Evolutionary conservation across 2,329 filamentous ascomycete genomes (phyloP), one percentile per base, ranked within the genome.

Genomic region (Scedosporium dehoogii): DNA sequence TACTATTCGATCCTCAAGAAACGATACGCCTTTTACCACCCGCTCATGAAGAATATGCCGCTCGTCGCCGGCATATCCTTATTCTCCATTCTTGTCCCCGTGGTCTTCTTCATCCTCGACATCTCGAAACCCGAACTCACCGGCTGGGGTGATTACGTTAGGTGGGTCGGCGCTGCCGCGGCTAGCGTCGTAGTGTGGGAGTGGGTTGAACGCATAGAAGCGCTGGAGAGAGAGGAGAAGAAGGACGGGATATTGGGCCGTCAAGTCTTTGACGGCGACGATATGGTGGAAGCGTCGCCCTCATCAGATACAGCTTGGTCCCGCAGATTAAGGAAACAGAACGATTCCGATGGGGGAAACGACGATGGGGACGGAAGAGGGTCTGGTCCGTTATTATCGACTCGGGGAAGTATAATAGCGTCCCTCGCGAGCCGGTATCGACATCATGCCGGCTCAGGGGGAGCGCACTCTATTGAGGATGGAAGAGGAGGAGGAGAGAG

Each of bases 101-200:
- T 96, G 18, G 89, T 96, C 4, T 97, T 97, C 72, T 97, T 97
- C 73, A 90, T 96, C 63, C 80, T 96, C 67, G 92, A 97, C 71
- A 92, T 97, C 58, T 88, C 88, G 7, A 88, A 93, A 69, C 88
- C 91, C 27, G 86, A 91, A 65, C 88, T 96, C 65, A 90, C 90
- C 46, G 91, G 89, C 7, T 97, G 92, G 92, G 92, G 92, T 70
- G 92, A 96, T 70, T 97, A 96, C 70, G 92, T 96, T 56, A 82
- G 92, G 69, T 97, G 92, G 92, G 92, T 96, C n/a, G 92, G 92
- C 58, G 92, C 92, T 1, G 92, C 92, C 0, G 92, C 92, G 1
- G 92, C 92, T 29, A 96, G 91, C 74, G 92, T 96, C n/a, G 90
- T 96, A 23, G 92, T 97, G 2, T 97, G 92, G 92, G 92, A 97